Base-by-base conservation (phyloP, 768 basidiomycete species). In the Pseudohyphozyma bogoriensis region DNA sequence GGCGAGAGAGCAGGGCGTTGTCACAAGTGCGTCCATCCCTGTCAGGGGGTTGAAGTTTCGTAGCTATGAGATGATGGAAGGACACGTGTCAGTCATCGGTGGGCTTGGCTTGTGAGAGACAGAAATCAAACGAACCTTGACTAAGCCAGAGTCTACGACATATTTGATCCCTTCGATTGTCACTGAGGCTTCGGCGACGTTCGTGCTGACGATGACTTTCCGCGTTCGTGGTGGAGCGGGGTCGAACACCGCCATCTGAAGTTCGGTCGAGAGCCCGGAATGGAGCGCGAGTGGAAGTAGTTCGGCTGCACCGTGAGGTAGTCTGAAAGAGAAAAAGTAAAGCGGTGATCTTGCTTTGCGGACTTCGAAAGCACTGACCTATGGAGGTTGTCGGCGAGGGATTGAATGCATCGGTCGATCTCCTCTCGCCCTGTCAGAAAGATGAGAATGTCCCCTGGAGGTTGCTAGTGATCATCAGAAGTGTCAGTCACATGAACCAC, bases 391-490 rank as follows among this genome's bases (percentile, higher is more conserved):
- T 95, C 90, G 1, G 85, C 76, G 15, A 96, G 75, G 58, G 82
- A 83, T 62, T 92, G 85, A 24, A 92, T 72, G 62, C 87, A 91
- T 45, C 82, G 79, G 42, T 97, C 91, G 51, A 99, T 99, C 70
- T 99, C 95, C 72, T 99, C 95, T 36, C 93, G 78, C 11, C 95
- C 95, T 0, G 95, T 93, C 56, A 99, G 72, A 71, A 99, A 99
- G 0, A 97, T 83, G 28, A 99, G 79, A 47, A 99, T 82, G 75
- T 99, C 95, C 1, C 95, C 95, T 10, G 80, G 73, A 10, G 80
- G 82, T 77, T 86, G 84, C 89, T 93, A n/a, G 68, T 56, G 51
- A 51, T 22, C 68, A 37, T 24, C 24, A 11, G 6, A 24, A 22
- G n/a, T n/a, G n/a, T n/a, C n/a, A n/a, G n/a, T n/a, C n/a, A n/a